Conservation (phyloP, 148 eudicot species). For the Cornus kousa region DNA sequence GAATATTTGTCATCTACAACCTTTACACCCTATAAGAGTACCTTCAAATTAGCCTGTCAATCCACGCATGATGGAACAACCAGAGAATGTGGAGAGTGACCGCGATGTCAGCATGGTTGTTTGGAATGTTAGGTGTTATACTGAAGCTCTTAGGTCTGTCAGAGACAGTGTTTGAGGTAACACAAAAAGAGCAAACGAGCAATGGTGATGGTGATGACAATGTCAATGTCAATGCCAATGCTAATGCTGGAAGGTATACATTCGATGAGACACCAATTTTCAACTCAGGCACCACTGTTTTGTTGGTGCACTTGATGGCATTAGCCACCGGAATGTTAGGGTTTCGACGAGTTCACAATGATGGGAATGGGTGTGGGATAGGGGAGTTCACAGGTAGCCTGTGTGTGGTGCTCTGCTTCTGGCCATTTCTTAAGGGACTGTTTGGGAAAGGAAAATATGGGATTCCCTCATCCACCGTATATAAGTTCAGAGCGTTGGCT, state of each 20-base stretch:
- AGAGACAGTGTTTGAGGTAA: conserved; percentile 28
- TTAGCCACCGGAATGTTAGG: conserved; percentile 1
- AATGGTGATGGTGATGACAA: background rate
- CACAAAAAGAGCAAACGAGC: conserved; percentile 23
- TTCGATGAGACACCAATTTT: conserved; percentile 29
- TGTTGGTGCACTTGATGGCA: conserved; percentile 23
- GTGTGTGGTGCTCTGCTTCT: conserved; percentile 19
- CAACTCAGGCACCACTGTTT: conserved; percentile 25
- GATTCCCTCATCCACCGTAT: conserved; percentile 26
- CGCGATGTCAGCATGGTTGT: conserved; percentile 25
- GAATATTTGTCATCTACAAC: conserved; percentile 23
- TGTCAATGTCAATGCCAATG: background rate
- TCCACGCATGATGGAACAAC: conserved; percentile 37
- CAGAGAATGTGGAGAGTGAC: conserved; percentile 29
- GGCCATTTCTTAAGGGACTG: conserved; percentile 27
- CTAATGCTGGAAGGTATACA: conserved; percentile 21
- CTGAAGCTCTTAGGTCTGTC: conserved; percentile 31
- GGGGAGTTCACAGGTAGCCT: conserved; percentile 32
- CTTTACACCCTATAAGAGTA: conserved; percentile 24
- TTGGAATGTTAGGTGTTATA: conserved; percentile 18
- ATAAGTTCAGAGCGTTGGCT: conserved; percentile 28
- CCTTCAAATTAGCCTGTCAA: conserved; percentile 16
- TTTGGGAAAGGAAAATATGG: conserved; percentile 39
- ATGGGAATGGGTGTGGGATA: background rate
- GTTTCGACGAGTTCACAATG: background rate